A percentile compares a stretch with the other conserved stretches of the same genome.
Conservation (phyloP, 148 eudicot genomes). For the Arbutus unedo region DNA sequence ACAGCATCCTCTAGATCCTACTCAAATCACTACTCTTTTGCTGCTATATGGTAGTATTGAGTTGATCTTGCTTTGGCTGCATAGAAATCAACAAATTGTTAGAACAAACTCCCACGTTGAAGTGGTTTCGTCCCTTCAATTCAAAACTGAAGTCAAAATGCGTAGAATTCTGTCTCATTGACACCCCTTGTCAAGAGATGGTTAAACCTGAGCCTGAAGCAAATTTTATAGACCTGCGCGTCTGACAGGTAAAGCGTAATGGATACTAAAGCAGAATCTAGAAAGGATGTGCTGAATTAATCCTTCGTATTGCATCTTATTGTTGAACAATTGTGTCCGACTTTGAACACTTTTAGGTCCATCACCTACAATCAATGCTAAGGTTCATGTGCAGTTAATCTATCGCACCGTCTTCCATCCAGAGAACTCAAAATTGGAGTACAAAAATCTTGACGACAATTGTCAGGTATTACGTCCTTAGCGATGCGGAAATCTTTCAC, state of each 20-base stretch:
- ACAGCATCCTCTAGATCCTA: background rate
- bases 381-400: background rate
- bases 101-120: background rate
- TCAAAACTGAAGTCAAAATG: background rate
- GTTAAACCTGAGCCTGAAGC: background rate
- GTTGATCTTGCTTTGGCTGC: constrained; percentile 7
- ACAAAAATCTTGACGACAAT: background rate
- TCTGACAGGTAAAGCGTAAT: background rate
- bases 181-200: background rate
- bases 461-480: background rate
- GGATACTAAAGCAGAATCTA: background rate
- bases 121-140: background rate
- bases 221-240: background rate
- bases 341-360: background rate
- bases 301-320: background rate
- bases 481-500: background rate
- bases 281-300: background rate
- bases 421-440: background rate
- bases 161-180: background rate
- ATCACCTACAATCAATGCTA: constrained; percentile 2
- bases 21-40: background rate
- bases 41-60: background rate
- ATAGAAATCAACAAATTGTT: constrained; percentile 9
- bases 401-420: background rate
- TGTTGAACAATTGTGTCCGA: background rate